Evolutionary conservation across 768 basidiomycete genomes (phyloP).

Genomic region (Hericium coralloides): DNA sequence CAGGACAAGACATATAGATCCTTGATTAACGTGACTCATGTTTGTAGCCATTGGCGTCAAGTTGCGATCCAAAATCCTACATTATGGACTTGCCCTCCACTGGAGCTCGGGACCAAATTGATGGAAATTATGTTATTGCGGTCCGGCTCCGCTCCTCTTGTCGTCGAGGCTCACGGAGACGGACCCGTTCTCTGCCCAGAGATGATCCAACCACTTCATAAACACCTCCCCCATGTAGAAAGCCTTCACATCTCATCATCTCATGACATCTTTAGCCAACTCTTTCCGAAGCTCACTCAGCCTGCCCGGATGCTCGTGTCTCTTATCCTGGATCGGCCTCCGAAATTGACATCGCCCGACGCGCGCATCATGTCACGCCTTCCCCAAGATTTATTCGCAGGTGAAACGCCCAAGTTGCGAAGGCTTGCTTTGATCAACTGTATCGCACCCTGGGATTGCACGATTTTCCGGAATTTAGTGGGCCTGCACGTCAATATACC

Average conservation of each 20-base stretch:
- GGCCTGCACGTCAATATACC: too few species aligned
- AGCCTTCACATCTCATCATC: background rate
- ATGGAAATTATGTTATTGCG: background rate
- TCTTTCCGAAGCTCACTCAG: background rate
- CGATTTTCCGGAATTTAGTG: too few species aligned
- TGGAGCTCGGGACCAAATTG: background rate
- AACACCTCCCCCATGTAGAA: background rate
- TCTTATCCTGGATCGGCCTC: too few species aligned
- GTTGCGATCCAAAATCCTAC: background rate
- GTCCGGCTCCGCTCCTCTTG: background rate
- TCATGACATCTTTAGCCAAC: background rate
- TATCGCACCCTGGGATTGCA: too few species aligned
- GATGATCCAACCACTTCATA: background rate
- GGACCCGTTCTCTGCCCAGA: background rate
- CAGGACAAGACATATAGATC: too few species aligned
- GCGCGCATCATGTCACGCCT: too few species aligned
- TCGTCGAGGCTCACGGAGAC: background rate
- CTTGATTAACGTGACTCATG: background rate
- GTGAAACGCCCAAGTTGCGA: too few species aligned
- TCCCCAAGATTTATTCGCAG: too few species aligned
- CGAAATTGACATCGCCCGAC: too few species aligned
- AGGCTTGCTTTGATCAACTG: too few species aligned
- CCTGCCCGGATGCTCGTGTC: too few species aligned
- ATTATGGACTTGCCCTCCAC: background rate
- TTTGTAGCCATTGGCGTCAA: background rate